Evolutionary conservation across 179 eudicot genomes (phyloP).

Genomic region (Patellifolia procumbens): DNA sequence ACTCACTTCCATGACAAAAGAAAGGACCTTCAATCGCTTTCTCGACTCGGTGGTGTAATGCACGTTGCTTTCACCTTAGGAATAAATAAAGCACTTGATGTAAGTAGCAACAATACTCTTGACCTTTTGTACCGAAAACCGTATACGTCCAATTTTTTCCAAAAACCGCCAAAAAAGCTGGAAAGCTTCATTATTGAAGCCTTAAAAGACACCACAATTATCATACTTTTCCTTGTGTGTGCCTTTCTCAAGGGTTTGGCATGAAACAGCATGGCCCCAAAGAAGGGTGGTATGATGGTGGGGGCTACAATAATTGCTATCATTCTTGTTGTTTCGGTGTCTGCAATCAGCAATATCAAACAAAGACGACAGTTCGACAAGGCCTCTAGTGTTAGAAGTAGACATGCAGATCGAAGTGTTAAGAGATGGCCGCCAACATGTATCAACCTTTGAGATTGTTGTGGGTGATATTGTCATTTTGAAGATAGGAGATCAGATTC

Average conservation of each 20-base stretch:
- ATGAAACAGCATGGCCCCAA: slow-evolving; percentile 45
- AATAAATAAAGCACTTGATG: slow-evolving; percentile 21
- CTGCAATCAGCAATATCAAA: slow-evolving; percentile 44
- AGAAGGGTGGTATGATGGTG: slow-evolving; percentile 67
- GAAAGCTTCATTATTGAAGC: slow-evolving; percentile 41
- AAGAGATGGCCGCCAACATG: slow-evolving; percentile 36
- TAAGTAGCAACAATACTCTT: slow-evolving; percentile 16
- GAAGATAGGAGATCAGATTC: slow-evolving; percentile 53
- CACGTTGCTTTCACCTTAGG: slow-evolving; percentile 18
- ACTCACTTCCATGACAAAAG: slow-evolving; percentile 22
- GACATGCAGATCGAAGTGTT: slow-evolving; percentile 44
- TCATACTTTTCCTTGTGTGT: slow-evolving; percentile 42
- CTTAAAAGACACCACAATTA: slow-evolving; percentile 38
- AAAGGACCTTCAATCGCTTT: slow-evolving; percentile 1
- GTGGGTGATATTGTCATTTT: slow-evolving; percentile 47
- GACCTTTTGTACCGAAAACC: slow-evolving; percentile 21
- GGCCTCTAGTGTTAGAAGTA: slow-evolving; percentile 33
- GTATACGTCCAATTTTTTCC: slow-evolving; percentile 30
- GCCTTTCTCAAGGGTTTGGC: slow-evolving; percentile 46
- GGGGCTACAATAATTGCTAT: slow-evolving; percentile 52
- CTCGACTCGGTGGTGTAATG: slow-evolving; percentile 20
- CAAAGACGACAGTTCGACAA: slow-evolving; percentile 43
- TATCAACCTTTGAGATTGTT: slow-evolving; percentile 47
- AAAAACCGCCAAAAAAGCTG: slow-evolving; percentile 31
- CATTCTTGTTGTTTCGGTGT: slow-evolving; percentile 43